Evolutionary conservation across 169 alveolate genomes (phyloP).

Genomic region (Perkinsus chesapeaki): DNA sequence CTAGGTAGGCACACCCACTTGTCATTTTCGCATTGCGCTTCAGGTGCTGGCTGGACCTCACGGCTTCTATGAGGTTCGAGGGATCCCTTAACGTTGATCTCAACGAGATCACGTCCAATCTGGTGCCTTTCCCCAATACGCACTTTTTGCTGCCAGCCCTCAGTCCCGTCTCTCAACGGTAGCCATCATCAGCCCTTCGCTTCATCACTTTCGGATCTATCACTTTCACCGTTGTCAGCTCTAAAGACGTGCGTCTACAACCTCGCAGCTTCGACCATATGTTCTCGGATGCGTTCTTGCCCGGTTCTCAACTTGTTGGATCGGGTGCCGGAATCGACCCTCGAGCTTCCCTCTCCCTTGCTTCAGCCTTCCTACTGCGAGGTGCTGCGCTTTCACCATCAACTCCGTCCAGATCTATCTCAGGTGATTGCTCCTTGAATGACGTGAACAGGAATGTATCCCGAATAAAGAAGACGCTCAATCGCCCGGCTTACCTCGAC

Average conservation of each 20-base stretch:
- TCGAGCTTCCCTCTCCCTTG: conserved; percentile 61
- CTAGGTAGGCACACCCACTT: conserved; percentile 15
- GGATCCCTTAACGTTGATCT: conserved; percentile 86
- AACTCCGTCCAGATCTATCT: background rate
- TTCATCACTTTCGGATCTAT: conserved; percentile 31
- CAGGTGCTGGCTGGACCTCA: conserved; percentile 42
- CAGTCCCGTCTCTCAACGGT: conserved; percentile 51
- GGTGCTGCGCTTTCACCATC: conserved; percentile 48
- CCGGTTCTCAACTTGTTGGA: conserved; percentile 54
- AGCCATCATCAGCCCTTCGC: conserved; percentile 26
- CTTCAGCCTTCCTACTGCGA: conserved; percentile 83
- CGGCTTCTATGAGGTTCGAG: conserved; percentile 88
- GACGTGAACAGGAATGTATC: conserved; percentile 76
- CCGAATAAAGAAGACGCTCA: conserved; percentile 63
- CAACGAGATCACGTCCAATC: conserved; percentile 88
- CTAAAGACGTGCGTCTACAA: conserved; percentile 27
- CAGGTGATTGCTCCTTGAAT: conserved; percentile 40
- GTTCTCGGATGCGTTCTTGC: conserved; percentile 70
- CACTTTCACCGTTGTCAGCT: conserved; percentile 55
- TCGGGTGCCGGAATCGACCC: conserved; percentile 60
- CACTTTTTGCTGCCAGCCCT: conserved; percentile 74
- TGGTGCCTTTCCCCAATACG: conserved; percentile 86
- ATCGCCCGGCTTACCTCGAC: conserved; percentile 75
- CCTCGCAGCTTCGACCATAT: conserved; percentile 73
- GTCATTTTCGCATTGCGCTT: background rate